phyloP scores from a whole-genome alignment of 2,329 filamentous ascomycete species.

The Cytospora leucostoma region DNA sequence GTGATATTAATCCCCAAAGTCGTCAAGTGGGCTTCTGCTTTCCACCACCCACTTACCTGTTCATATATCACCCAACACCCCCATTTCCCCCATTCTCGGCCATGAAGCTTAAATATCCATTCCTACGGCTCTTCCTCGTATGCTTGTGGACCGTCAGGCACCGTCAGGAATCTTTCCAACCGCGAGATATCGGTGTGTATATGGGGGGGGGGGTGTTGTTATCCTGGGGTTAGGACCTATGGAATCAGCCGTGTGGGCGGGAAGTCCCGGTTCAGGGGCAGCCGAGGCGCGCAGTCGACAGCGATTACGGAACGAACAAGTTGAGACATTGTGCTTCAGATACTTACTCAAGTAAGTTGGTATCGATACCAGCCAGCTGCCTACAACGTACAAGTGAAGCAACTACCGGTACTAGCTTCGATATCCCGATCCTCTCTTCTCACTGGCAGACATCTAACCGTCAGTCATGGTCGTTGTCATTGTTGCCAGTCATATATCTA shows the following conservation, averaged over 20 bases:
- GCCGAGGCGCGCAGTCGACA: neutral
- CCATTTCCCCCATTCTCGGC: neutral
- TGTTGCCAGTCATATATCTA: slow-evolving; percentile 23
- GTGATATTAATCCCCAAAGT: neutral
- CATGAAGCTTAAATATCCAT: neutral
- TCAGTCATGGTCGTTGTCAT: slow-evolving; percentile 18
- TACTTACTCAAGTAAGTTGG: too few relatives aligned
- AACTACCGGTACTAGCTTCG: neutral
- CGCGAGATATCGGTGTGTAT: neutral
- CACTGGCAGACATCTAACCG: slow-evolving; percentile 17
- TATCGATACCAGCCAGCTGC: neutral
- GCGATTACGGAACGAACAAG: neutral
- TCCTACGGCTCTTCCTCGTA: neutral
- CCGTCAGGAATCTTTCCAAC: neutral
- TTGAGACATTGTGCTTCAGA: neutral
- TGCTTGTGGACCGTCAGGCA: too few relatives aligned
- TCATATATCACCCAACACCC: neutral
- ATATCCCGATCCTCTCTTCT: neutral
- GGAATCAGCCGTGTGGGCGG: neutral
- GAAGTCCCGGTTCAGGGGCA: neutral
- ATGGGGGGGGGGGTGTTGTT: neutral
- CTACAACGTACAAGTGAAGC: neutral
- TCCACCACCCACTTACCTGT: neutral
- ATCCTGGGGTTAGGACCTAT: neutral
- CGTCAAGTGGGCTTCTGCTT: neutral